Conservation (phyloP, 116 monocot genomes). For the Dioscorea cayenensis region DNA sequence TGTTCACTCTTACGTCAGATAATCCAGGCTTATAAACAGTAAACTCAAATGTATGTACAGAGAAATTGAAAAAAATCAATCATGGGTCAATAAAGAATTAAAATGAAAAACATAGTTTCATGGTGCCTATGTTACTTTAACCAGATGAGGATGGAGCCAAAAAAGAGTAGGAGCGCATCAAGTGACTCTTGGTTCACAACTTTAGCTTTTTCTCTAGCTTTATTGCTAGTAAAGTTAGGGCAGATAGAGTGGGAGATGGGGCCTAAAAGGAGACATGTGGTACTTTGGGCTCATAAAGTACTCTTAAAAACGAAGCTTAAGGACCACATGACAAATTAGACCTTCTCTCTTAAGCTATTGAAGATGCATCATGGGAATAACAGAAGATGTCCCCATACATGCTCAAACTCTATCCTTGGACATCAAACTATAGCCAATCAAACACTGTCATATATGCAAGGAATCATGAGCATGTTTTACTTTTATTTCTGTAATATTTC, state of each 20-base stretch:
- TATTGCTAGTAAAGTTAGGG: background rate
- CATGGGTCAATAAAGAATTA: background rate
- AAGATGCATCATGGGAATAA: background rate
- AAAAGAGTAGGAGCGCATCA: background rate
- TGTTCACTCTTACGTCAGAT: no score
- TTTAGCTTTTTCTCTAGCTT: background rate
- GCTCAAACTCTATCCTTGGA: background rate
- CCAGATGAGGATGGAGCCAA: background rate
- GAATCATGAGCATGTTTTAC: background rate
- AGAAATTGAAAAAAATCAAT: background rate
- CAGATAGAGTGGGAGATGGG: background rate
- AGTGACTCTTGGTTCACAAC: background rate
- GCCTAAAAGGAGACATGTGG: background rate
- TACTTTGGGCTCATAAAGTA: background rate
- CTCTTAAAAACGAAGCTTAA: background rate
- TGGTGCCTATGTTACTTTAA: background rate
- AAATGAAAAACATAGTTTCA: background rate
- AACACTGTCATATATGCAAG: background rate
- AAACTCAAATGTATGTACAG: no score
- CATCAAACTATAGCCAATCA: background rate
- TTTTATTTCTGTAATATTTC: no score
- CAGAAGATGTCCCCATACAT: background rate
- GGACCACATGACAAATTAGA: slow-evolving; percentile 7
- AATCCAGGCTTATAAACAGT: no score
- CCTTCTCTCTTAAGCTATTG: background rate